Evolutionary conservation across 176 grass and related monocot genomes (phyloP), one percentile per base, ranked within the genome.

Genomic region (Miscanthus lutarioriparius): DNA sequence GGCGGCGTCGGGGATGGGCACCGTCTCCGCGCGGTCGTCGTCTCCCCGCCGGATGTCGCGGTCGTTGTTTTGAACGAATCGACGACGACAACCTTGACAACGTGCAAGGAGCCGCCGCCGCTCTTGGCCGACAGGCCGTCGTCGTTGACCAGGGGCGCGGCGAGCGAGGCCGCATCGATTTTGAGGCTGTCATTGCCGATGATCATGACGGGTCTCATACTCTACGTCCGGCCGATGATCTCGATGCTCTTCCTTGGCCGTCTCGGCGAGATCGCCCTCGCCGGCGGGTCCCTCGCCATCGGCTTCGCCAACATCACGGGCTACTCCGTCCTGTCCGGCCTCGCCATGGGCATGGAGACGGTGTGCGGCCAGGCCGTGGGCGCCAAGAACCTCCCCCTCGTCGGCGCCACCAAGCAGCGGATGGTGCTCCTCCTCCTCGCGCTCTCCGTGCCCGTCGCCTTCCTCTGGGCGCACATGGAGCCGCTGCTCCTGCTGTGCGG

Each of bases 301-400:
- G 93, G 97, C 4, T 99, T 99, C 75, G 97, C 93, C 58, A 99
- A 99, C 84, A 99, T 99, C 16, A 99, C 97, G 0, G 97, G 97
- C 20, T 99, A 99, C 66, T 99, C 97, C 0, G 90, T 99, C 6
- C 89, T 99, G 15, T 96, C 93, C 36, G 97, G 97, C 14, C 67
- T 99, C 16, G 91, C 97, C 58, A 91, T 90, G 88, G 97, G 97
- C 14, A 99, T 99, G 97, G 97, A 99, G 37, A 93, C 97, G 1
- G 94, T 99, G 11, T 99, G 97, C 75, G 97, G 97, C 14, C 97
- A 99, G 84, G 97, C 97, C 40, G 91, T 92, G 17, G 93, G 97
- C 2, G 97, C 97, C 33, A 67, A 44, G 38, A 91, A 92, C 28
- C 75, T 94, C 38, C 54, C 39, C 3, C 89, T 99, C 53, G 87